Evolutionary conservation across 1,284 basidiomycete species (phyloP).

Genomic region (Fomitopsis schrenkii): DNA sequence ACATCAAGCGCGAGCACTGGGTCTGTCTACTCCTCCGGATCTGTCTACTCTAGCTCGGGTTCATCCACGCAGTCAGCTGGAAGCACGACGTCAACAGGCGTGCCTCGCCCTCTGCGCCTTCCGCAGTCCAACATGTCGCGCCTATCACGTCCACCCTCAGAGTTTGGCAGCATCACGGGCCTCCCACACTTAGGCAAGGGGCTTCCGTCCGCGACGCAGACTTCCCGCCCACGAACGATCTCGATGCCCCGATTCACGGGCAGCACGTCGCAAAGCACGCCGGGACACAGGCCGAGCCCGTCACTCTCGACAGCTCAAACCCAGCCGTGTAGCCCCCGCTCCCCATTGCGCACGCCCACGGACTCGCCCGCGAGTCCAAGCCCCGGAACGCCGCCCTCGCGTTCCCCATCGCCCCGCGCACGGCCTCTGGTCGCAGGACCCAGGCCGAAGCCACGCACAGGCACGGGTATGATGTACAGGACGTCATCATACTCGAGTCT

Average conservation of each 20-base stretch:
- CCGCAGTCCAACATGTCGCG: slow-evolving; percentile 12
- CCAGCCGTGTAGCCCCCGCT: not conserved
- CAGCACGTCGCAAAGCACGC: slow-evolving; percentile 1
- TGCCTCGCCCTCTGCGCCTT: slow-evolving; percentile 18
- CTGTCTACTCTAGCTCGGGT: slow-evolving; percentile 11
- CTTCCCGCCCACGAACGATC: slow-evolving; percentile 13
- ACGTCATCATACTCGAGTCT: slow-evolving; percentile 23
- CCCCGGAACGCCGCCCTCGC: not conserved
- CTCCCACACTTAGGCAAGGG: not conserved
- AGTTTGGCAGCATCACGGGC: not conserved
- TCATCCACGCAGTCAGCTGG: slow-evolving; percentile 11
- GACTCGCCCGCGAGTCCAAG: not conserved
- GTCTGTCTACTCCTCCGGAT: slow-evolving; percentile 17
- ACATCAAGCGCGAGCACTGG: slow-evolving; percentile 3
- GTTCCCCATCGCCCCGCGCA: not conserved
- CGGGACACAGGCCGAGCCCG: not conserved
- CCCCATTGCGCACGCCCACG: not conserved
- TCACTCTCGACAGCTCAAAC: not conserved
- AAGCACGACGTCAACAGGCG: slow-evolving; percentile 13
- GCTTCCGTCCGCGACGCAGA: not conserved
- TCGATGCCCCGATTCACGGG: slow-evolving; percentile 13
- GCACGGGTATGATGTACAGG: slow-evolving; percentile 28
- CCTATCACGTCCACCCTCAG: not conserved
- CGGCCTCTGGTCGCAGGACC: slow-evolving; percentile 9
- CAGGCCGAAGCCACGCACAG: slow-evolving; percentile 23